phyloP scores from a whole-genome alignment of 2,329 filamentous ascomycete species.

The Cladophialophora psammophila region DNA sequence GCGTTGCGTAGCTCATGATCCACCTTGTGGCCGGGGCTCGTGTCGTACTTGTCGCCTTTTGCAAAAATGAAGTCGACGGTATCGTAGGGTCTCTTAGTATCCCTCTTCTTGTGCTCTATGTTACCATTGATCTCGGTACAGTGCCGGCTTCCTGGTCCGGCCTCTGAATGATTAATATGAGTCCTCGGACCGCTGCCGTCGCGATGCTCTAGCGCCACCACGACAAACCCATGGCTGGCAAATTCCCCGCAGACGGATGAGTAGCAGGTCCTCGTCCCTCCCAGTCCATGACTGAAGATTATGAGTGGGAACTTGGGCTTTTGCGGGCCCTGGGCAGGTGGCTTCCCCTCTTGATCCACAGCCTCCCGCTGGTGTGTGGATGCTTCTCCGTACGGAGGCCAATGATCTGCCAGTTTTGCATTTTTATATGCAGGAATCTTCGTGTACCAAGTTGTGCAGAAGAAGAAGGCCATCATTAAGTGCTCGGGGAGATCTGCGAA shows the following conservation, averaged over 20 bases:
- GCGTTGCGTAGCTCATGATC: constrained; percentile 66
- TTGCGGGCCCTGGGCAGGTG: constrained; percentile 47
- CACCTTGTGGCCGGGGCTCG: constrained; percentile 63
- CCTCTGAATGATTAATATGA: constrained; percentile 63
- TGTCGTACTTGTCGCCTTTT: constrained; percentile 61
- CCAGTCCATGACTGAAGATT: constrained; percentile 72
- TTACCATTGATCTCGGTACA: constrained; percentile 43
- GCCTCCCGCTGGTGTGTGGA: constrained; percentile 49
- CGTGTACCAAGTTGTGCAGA: constrained; percentile 67
- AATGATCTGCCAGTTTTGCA: constrained; percentile 63
- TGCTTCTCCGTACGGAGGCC: constrained; percentile 56
- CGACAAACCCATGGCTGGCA: constrained; percentile 70
- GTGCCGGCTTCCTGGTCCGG: constrained; percentile 43
- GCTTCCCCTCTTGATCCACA: constrained; percentile 52
- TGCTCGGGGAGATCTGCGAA: constrained; percentile 63
- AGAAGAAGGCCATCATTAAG: constrained; percentile 62
- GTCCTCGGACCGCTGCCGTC: constrained; percentile 70
- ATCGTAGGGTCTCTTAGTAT: constrained; percentile 53
- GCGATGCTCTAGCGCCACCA: constrained; percentile 70
- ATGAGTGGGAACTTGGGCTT: constrained; percentile 66
- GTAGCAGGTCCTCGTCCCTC: constrained; percentile 69
- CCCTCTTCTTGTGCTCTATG: constrained; percentile 50
- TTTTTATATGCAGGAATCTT: constrained; percentile 71
- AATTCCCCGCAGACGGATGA: constrained; percentile 70
- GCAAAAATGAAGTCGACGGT: constrained; percentile 61